These are phyloP conservation scores for Pythium phragmiticola DNA, from an alignment of 352 stramenopile species.

Conservation along the genomic window DNA sequence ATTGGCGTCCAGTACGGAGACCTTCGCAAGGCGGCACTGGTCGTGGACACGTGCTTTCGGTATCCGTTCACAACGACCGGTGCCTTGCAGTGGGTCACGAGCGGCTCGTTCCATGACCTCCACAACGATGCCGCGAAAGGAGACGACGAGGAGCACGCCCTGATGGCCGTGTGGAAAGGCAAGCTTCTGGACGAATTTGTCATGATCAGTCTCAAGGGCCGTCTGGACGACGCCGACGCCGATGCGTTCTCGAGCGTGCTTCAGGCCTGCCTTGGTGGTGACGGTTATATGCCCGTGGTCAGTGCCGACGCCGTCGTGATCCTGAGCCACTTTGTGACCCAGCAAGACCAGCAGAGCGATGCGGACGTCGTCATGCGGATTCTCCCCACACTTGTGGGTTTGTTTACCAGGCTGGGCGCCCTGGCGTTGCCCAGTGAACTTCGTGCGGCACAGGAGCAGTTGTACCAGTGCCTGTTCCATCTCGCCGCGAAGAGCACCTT, in stretches of 20 bases:
- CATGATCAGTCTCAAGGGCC: constrained; percentile 75
- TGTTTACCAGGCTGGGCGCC: constrained; percentile 48
- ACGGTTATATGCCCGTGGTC: constrained; percentile 43
- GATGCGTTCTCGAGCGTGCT: constrained; percentile 51
- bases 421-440: constrained; percentile 46
- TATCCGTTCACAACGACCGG: constrained; percentile 45
- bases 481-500: constrained; percentile 52
- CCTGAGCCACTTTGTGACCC: constrained; percentile 62
- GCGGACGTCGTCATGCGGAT: constrained; percentile 52
- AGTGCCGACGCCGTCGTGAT: constrained; percentile 73
- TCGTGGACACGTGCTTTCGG: constrained; percentile 59
- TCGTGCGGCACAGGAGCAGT: constrained; percentile 46
- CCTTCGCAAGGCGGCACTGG: constrained; percentile 48
- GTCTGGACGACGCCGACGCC: constrained; percentile 60
- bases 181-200: constrained; percentile 81
- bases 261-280: constrained; percentile 50
- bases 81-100: constrained; percentile 49
- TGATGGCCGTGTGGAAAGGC: constrained; percentile 63
- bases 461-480: constrained; percentile 63
- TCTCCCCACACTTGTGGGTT: constrained; percentile 49
- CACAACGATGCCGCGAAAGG: not conserved
- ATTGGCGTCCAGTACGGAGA: constrained; percentile 68
- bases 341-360: constrained; percentile 38
- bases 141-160: constrained; percentile 16
- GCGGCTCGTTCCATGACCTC: constrained; percentile 41